These are phyloP conservation scores for Phytophthora cactorum DNA, from an alignment of 352 stramenopile genomes.

Conservation along the genomic window DNA sequence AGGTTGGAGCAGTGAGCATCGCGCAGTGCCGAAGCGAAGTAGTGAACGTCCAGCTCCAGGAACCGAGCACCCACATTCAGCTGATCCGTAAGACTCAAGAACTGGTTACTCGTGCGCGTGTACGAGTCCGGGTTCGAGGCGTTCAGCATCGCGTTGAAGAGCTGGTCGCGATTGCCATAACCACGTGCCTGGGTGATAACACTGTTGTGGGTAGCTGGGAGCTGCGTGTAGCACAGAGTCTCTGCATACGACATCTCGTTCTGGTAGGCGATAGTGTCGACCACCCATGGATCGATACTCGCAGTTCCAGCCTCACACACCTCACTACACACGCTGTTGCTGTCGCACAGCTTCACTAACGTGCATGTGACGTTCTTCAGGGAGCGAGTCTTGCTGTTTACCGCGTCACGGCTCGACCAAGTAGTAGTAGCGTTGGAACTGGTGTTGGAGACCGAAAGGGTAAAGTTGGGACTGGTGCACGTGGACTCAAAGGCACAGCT, in stretches of 20 bases:
- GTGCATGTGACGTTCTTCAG: conserved; percentile 48
- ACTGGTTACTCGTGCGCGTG: conserved; percentile 72
- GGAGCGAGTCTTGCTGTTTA: conserved; percentile 37
- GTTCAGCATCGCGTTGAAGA: conserved; percentile 58
- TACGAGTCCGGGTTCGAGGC: conserved; percentile 49
- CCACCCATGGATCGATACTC: conserved; percentile 60
- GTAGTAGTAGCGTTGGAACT: conserved; percentile 9
- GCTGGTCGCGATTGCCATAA: conserved; percentile 72
- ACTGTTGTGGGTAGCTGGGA: conserved; percentile 49
- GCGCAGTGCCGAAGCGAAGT: conserved; percentile 55
- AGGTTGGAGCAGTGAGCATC: conserved; percentile 68
- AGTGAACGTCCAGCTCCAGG: conserved; percentile 81
- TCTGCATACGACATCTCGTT: conserved; percentile 61
- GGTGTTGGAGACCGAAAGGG: conserved; percentile 25
- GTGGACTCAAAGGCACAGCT: conserved; percentile 44
- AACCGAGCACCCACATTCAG: conserved; percentile 69
- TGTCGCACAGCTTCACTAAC: conserved; percentile 49
- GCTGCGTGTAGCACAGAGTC: conserved; percentile 64
- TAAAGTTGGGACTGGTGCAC: conserved; percentile 46
- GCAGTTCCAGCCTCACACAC: conserved; percentile 62
- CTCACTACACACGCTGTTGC: conserved; percentile 55
- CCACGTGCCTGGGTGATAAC: conserved; percentile 60
- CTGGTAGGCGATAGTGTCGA: conserved; percentile 56
- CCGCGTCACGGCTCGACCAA: conserved; percentile 12
- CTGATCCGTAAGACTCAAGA: conserved; percentile 73